Evolutionary conservation across 140 eudicot genomes (phyloP).

Genomic region (Oenanthe javanica): DNA sequence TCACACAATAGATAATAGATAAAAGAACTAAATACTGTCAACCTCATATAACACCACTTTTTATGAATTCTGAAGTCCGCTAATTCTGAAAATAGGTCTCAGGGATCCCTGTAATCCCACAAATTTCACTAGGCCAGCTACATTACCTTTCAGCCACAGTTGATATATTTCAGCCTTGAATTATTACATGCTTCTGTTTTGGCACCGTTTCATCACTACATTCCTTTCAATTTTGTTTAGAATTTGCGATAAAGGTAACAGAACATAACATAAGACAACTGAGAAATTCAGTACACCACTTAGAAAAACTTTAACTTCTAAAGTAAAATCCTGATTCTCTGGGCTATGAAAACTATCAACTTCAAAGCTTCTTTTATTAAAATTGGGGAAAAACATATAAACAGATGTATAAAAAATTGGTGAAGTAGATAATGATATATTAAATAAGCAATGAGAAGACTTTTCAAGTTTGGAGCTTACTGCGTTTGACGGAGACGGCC

Average conservation of each 20-base stretch:
- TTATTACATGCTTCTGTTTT: not conserved
- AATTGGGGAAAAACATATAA: not conserved
- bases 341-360: not conserved
- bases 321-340: not conserved
- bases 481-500: slow-evolving; percentile 99
- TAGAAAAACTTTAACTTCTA: not conserved
- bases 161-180: not conserved
- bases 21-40: not conserved
- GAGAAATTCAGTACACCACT: not conserved
- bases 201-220: not conserved
- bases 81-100: not conserved
- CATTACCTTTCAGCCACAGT: not conserved
- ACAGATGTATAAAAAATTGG: not conserved
- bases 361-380: not conserved
- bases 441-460: not conserved
- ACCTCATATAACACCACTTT: not conserved
- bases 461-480: slow-evolving; percentile 29
- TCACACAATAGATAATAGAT: not conserved
- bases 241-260: not conserved
- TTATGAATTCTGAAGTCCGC: not conserved
- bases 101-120: not conserved
- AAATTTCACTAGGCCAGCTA: not conserved
- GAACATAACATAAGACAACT: not conserved
- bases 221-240: not conserved
- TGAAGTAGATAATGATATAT: not conserved